A percentile compares a stretch with the other conserved stretches of the same genome.
Evolutionary conservation across 495 filamentous ascomycete genomes (phyloP).

Genomic region (Wilcoxina mikolae): DNA sequence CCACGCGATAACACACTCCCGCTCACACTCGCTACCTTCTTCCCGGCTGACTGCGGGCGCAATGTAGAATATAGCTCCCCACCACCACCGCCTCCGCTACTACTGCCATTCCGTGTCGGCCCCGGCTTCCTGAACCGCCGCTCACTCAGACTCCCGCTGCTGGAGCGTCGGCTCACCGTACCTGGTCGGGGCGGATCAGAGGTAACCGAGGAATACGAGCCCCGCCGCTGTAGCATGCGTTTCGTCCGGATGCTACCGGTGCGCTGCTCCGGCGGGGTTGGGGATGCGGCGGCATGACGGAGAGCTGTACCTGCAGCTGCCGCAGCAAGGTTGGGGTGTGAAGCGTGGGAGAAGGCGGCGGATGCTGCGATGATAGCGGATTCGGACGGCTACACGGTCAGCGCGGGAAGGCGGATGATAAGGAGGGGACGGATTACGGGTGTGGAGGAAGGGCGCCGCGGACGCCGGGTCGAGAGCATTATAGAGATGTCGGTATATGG

Average conservation of each 20-base stretch:
- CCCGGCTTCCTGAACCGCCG: background rate
- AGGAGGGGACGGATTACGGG: slow-evolving; percentile 3
- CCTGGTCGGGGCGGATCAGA: background rate
- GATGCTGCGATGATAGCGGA: slow-evolving; percentile 20
- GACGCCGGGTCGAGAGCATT: slow-evolving; percentile 9
- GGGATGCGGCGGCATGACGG: slow-evolving; percentile 15
- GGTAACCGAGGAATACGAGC: slow-evolving; percentile 14
- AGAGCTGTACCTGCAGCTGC: slow-evolving; percentile 24
- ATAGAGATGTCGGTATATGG: background rate
- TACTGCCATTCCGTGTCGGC: background rate
- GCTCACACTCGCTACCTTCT: too few relatives aligned
- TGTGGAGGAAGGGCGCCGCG: slow-evolving; percentile 4
- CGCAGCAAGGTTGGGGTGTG: slow-evolving; percentile 15
- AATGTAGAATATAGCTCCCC: background rate
- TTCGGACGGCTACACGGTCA: slow-evolving; percentile 5
- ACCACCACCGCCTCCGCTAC: background rate
- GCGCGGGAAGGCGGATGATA: background rate
- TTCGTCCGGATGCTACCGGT: slow-evolving; percentile 22
- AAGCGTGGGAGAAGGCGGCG: slow-evolving; percentile 14
- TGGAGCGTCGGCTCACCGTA: background rate
- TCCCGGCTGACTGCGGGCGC: background rate
- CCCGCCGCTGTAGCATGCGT: slow-evolving; percentile 23
- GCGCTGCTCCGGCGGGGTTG: slow-evolving; percentile 2
- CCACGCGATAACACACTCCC: slow-evolving; percentile 1
- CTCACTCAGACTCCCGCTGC: background rate